phyloP scores from a whole-genome alignment of 345 rosid species.

The Draba incana region DNA sequence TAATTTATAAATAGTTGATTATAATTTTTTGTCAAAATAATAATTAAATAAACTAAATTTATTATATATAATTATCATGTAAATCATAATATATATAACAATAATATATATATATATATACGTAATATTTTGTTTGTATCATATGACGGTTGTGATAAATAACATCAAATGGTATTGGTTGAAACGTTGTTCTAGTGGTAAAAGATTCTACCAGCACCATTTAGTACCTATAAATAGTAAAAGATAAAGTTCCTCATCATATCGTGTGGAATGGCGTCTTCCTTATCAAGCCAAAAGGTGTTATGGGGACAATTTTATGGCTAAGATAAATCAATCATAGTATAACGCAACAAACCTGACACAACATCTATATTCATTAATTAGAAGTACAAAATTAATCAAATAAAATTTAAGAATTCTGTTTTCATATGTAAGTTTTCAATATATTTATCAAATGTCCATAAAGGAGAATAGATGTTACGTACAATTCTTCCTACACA shows the following conservation, averaged over 20 bases:
- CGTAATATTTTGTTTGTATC: no score
- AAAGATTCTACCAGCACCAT: no score
- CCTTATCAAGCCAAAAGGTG: slow-evolving; percentile 37
- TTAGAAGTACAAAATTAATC: background rate
- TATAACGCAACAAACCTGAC: slow-evolving; percentile 32
- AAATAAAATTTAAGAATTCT: background rate
- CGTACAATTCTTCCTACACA: slow-evolving; percentile 33
- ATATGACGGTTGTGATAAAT: no score
- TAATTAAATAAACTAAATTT: no score
- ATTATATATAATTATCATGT: no score
- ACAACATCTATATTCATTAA: background rate
- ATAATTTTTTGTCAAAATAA: no score
- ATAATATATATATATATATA: no score
- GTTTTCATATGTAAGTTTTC: background rate
- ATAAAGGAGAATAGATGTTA: slow-evolving; percentile 23
- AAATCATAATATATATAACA: no score
- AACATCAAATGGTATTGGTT: no score
- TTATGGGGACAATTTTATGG: slow-evolving; percentile 39
- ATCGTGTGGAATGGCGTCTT: slow-evolving; percentile 42
- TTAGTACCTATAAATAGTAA: slow-evolving; percentile 28
- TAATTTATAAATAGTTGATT: no score
- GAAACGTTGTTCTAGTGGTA: no score
- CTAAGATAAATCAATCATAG: slow-evolving; percentile 29
- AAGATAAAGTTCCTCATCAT: slow-evolving; percentile 34
- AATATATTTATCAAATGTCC: no score